phyloP scores from a whole-genome alignment of 2,329 filamentous ascomycete species.

The Didymella exigua region DNA sequence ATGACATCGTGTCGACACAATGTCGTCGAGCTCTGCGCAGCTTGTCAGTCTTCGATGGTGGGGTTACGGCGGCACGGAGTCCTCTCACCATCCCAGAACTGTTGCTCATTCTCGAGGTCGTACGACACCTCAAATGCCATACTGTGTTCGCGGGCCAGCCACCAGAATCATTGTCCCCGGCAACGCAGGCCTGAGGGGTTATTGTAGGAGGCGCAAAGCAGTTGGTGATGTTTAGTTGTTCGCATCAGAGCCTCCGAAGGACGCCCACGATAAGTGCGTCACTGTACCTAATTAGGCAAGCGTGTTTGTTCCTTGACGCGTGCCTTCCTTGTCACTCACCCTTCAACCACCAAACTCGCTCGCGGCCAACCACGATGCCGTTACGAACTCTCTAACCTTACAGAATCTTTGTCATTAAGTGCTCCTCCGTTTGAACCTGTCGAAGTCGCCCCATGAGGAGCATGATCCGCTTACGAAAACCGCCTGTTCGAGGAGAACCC shows the following conservation, averaged over 20 bases:
- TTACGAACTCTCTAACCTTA: not conserved
- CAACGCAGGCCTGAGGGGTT: slow-evolving; percentile 28
- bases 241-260: slow-evolving; percentile 29
- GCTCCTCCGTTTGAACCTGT: not conserved
- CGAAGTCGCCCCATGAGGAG: not conserved
- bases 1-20: slow-evolving; percentile 64
- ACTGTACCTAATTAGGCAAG: slow-evolving; percentile 18
- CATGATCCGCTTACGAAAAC: not conserved
- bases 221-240: slow-evolving; percentile 29
- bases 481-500: not conserved
- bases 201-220: slow-evolving; percentile 27
- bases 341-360: not conserved
- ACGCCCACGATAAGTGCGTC: slow-evolving; percentile 33
- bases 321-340: not conserved
- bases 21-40: slow-evolving; percentile 67
- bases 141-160: slow-evolving; percentile 44
- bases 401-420: not conserved
- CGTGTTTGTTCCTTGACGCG: slow-evolving; percentile 1
- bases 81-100: slow-evolving; percentile 83
- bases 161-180: slow-evolving; percentile 46
- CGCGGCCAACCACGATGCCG: not conserved
- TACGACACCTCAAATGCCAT: slow-evolving; percentile 73
- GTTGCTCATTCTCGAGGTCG: slow-evolving; percentile 76
- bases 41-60: slow-evolving; percentile 32
- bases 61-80: slow-evolving; percentile 30